A percentile compares a stretch with the other conserved stretches of the same genome.
Conservation (phyloP, 192 early-diverging fungal genomes). For the Pilobolus umbonatus region DNA sequence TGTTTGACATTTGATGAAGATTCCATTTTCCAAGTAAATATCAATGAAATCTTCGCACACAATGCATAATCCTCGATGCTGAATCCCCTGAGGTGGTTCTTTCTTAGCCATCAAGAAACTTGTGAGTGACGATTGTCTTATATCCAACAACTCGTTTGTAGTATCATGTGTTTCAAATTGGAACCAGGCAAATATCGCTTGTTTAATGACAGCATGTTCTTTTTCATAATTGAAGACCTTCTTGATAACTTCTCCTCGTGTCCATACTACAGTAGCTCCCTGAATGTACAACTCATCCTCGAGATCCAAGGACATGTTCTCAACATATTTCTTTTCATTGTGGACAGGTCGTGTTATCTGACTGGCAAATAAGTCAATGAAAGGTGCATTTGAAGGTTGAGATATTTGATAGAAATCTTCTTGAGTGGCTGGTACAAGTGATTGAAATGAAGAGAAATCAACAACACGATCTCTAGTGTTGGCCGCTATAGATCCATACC, state of each 20-base stretch:
- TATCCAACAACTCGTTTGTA: background rate
- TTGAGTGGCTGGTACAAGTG: background rate
- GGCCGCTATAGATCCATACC: background rate
- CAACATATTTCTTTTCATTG: background rate
- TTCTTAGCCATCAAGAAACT: background rate
- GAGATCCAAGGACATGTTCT: background rate
- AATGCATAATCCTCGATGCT: slow-evolving; percentile 1
- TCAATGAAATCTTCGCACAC: slow-evolving; percentile 4
- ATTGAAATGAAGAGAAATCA: background rate
- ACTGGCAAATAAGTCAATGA: background rate
- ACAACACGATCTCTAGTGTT: background rate
- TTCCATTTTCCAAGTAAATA: background rate
- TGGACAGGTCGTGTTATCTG: background rate
- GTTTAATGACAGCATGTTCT: background rate
- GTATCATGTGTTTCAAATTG: background rate
- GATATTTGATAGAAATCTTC: background rate
- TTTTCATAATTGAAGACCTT: background rate
- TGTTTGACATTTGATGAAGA: background rate
- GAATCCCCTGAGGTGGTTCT: background rate
- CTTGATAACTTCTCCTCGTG: background rate
- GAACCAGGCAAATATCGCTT: slow-evolving; percentile 15
- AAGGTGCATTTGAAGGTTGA: background rate
- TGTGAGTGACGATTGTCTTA: background rate
- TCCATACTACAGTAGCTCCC: slow-evolving; percentile 10
- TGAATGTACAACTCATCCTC: slow-evolving; percentile 10